Conservation (phyloP, 495 filamentous ascomycete species). For the Aspergillus saccharolyticus region DNA sequence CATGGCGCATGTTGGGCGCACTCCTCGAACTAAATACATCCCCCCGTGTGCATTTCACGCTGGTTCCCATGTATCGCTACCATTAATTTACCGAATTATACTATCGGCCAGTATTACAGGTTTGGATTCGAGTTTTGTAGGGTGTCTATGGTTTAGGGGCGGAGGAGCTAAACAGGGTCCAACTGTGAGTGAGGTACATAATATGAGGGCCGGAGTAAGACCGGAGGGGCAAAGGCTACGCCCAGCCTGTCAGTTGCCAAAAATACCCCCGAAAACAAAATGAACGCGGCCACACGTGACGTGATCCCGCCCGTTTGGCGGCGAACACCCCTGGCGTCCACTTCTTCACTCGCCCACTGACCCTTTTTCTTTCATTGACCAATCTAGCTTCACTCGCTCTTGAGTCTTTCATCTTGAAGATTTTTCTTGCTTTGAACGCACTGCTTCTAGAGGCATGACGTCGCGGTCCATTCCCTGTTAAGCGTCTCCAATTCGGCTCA, state of each 20-base stretch:
- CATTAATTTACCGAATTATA: neutral
- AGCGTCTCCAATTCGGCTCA: neutral
- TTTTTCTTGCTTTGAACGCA: neutral
- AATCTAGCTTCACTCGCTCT: neutral
- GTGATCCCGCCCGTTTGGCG: neutral
- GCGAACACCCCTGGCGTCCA: neutral
- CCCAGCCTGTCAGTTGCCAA: neutral
- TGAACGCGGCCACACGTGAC: slow-evolving; percentile 1
- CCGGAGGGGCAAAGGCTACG: no score
- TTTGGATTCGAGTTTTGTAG: neutral
- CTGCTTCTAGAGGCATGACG: neutral
- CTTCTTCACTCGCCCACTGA: neutral
- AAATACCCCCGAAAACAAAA: neutral
- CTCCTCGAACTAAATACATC: neutral
- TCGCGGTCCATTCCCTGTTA: neutral
- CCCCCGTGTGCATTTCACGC: neutral
- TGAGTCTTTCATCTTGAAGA: neutral
- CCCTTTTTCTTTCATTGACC: neutral
- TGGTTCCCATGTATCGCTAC: neutral
- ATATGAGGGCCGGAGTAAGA: no score
- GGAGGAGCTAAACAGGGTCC: no score
- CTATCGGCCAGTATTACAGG: neutral
- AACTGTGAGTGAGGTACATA: no score
- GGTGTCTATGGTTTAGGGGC: no score
- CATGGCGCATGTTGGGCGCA: slow-evolving; percentile 1